Evolutionary conservation across 2,329 filamentous ascomycete species (phyloP).

Genomic region (Stagonosporopsis chrysanthemi): DNA sequence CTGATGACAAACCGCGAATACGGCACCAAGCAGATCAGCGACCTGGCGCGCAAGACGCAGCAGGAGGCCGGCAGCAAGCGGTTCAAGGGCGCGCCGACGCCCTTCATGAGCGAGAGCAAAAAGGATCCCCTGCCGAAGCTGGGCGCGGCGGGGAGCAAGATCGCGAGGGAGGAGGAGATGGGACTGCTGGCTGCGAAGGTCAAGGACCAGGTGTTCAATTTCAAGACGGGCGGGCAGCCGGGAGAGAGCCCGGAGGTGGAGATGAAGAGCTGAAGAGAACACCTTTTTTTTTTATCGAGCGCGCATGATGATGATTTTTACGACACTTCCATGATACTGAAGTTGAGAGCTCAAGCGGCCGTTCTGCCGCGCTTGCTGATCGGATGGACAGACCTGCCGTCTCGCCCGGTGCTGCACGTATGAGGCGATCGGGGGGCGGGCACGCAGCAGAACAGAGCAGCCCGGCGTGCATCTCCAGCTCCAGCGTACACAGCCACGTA

Average conservation of each 20-base stretch:
- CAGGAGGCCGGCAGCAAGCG: slow-evolving; percentile 63
- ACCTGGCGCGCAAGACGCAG: slow-evolving; percentile 82
- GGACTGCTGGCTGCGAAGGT: slow-evolving; percentile 68
- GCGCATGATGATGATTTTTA: background rate
- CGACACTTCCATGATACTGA: background rate
- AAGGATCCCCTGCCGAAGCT: slow-evolving; percentile 64
- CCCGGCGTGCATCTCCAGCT: background rate
- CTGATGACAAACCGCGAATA: slow-evolving; percentile 93
- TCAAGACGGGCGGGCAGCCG: slow-evolving; percentile 17
- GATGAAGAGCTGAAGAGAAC: slow-evolving; percentile 39
- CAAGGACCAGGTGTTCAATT: slow-evolving; percentile 67
- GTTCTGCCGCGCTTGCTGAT: background rate
- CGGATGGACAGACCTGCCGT: no score
- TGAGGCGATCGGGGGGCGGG: background rate
- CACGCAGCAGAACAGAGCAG: background rate
- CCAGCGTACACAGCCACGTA: background rate
- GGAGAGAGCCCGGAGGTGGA: slow-evolving; percentile 35
- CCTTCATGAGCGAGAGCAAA: slow-evolving; percentile 28
- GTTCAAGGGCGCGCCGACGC: slow-evolving; percentile 31
- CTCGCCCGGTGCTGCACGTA: no score
- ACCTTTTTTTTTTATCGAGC: no score
- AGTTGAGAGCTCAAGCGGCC: slow-evolving; percentile 1
- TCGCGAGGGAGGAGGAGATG: slow-evolving; percentile 68
- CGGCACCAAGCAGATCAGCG: slow-evolving; percentile 88
- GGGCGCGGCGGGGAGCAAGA: slow-evolving; percentile 66